Evolutionary conservation across 176 grass and related monocot genomes (phyloP).

Genomic region (Dactylis glomerata): DNA sequence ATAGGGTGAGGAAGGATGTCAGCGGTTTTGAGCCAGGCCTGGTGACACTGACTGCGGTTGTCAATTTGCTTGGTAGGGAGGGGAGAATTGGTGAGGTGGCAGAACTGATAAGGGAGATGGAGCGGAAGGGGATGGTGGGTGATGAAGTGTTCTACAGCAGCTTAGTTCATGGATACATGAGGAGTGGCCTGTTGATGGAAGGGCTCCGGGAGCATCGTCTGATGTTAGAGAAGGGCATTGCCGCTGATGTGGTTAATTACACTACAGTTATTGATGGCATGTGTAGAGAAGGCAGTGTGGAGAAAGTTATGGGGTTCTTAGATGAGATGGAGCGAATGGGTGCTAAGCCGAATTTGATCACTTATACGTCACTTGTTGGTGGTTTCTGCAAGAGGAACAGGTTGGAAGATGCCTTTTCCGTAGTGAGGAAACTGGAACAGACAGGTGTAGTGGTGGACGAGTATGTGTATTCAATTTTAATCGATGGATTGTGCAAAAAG

Average conservation of each 20-base stretch:
- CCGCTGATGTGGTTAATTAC: constrained; percentile 59
- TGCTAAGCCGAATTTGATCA: constrained; percentile 61
- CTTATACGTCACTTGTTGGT: constrained; percentile 68
- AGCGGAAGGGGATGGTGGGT: constrained; percentile 29
- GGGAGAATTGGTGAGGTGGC: constrained; percentile 39
- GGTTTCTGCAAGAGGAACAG: constrained; percentile 75
- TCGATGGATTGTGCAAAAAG: constrained; percentile 56
- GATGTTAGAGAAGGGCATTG: constrained; percentile 61
- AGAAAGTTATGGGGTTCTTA: constrained; percentile 74
- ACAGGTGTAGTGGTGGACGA: constrained; percentile 50
- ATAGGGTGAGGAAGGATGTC: constrained; percentile 36
- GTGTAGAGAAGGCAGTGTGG: constrained; percentile 66
- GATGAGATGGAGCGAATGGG: constrained; percentile 44
- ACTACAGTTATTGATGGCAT: constrained; percentile 64
- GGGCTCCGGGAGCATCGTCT: constrained; percentile 44
- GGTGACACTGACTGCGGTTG: constrained; percentile 45
- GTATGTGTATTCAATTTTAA: constrained; percentile 69
- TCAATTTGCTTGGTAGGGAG: constrained; percentile 46
- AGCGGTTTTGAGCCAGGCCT: constrained; percentile 48
- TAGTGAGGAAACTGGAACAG: constrained; percentile 59
- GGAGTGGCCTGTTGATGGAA: constrained; percentile 49
- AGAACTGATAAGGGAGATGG: constrained; percentile 50
- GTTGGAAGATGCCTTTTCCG: constrained; percentile 58
- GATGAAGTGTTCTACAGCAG: constrained; percentile 59
- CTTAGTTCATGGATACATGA: constrained; percentile 58